Conservation (phyloP, 345 rosid species). For the Arabidopsis arenosa region DNA sequence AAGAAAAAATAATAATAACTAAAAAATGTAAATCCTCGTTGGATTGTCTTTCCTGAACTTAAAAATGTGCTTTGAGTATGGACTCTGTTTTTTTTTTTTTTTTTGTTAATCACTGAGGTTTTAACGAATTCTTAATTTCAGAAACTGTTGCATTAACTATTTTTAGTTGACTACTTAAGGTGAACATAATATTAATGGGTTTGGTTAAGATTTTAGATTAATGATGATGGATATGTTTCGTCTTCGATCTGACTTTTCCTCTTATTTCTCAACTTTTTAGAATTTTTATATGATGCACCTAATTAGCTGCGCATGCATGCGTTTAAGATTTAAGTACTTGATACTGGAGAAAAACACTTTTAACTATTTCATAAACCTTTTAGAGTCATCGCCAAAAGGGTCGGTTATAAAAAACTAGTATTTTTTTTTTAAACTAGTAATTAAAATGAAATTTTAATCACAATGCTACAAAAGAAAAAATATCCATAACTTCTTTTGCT, state of each 20-base stretch:
- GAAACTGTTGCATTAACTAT: neutral
- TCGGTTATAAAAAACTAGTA: constrained; percentile 2
- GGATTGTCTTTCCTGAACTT: neutral
- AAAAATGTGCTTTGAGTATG: neutral
- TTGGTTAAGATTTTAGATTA: constrained; percentile 35
- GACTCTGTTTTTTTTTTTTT: neutral
- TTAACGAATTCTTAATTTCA: neutral
- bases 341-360: neutral
- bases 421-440: no score
- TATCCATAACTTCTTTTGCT: neutral
- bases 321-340: constrained; percentile 30
- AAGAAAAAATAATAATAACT: neutral
- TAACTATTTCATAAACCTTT: constrained; percentile 16
- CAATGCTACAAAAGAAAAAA: neutral
- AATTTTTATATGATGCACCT: constrained; percentile 30
- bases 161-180: neutral
- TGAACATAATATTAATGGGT: constrained; percentile 13
- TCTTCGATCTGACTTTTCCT: neutral
- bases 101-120: neutral
- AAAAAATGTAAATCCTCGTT: neutral
- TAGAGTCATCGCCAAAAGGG: constrained; percentile 16
- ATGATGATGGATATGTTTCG: constrained; percentile 23
- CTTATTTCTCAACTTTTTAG: neutral
- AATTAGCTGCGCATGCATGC: constrained; percentile 43
- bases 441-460: neutral